phyloP scores from a whole-genome alignment of 1,284 basidiomycete species.

The Mycosarcoma mackinlayi region DNA sequence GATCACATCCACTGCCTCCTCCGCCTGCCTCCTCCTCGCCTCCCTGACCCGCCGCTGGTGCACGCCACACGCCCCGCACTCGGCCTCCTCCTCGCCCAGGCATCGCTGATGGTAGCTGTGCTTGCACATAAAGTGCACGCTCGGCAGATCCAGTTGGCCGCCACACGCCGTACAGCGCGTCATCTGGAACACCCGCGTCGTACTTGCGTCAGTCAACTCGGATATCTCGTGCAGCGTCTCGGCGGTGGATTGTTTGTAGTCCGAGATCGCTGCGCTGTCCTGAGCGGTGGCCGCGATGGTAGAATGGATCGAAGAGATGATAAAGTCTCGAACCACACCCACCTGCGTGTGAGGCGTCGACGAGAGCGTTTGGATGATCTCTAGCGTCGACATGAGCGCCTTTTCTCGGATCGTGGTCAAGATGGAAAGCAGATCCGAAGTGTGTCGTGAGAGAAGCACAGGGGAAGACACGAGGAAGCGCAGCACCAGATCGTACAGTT shows the following conservation, averaged over 20 bases:
- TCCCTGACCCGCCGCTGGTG: conserved; percentile 90
- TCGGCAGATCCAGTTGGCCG: conserved; percentile 88
- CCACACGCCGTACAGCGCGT: conserved; percentile 88
- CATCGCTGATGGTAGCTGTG: conserved; percentile 88
- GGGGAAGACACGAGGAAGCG: conserved; percentile 82
- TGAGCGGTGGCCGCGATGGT: conserved; percentile 80
- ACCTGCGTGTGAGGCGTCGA: conserved; percentile 80
- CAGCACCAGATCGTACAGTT: conserved; percentile 88
- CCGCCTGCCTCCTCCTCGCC: conserved; percentile 69
- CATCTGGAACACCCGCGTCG: conserved; percentile 90
- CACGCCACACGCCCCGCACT: conserved; percentile 87
- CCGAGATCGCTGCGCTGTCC: conserved; percentile 82
- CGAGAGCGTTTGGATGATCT: conserved; percentile 86
- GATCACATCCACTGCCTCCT: conserved; percentile 7
- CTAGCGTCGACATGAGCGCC: conserved; percentile 84
- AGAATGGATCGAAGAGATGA: conserved; percentile 81
- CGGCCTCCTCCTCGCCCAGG: conserved; percentile 70
- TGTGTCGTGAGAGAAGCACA: conserved; percentile 76
- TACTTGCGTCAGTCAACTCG: conserved; percentile 79
- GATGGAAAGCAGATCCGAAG: conserved; percentile 75
- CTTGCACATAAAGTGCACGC: conserved; percentile 96
- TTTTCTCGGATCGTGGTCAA: conserved; percentile 82
- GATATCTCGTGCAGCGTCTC: conserved; percentile 83
- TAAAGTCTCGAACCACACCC: conserved; percentile 88
- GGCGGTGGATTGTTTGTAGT: conserved; percentile 86